These are phyloP conservation scores for Tricholoma sp. DNA, from an alignment of 768 basidiomycete species.

Conservation along the genomic window DNA sequence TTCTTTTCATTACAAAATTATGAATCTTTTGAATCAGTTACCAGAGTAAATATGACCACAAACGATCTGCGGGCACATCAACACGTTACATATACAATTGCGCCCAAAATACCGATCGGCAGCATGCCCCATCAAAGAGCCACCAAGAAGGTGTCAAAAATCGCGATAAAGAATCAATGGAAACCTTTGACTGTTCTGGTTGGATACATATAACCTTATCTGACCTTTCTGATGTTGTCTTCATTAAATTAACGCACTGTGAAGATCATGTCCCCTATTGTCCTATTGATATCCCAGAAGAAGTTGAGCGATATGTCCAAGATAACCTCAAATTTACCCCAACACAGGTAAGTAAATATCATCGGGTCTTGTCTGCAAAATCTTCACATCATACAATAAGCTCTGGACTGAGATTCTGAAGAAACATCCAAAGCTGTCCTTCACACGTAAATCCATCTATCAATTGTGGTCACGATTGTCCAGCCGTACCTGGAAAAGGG, in stretches of 20 bases:
- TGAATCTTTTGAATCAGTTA: background rate
- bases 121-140: slow-evolving; percentile 15
- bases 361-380: background rate
- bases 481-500: background rate
- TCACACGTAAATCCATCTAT: background rate
- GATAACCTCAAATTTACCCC: background rate
- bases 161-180: slow-evolving; percentile 22
- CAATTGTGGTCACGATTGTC: background rate
- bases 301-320: background rate
- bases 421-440: background rate
- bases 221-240: background rate
- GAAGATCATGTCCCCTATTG: background rate
- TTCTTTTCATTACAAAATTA: background rate
- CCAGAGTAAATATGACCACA: slow-evolving; percentile 3
- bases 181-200: slow-evolving; percentile 19
- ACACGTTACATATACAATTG: slow-evolving; percentile 13
- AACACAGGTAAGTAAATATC: background rate
- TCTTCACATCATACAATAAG: background rate
- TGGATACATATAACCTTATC: slow-evolving; percentile 19
- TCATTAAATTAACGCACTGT: background rate
- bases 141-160: slow-evolving; percentile 14
- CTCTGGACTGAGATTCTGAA: background rate
- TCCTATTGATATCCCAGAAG: background rate
- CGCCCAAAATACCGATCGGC: slow-evolving; percentile 9
- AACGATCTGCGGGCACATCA: background rate